A percentile compares a stretch with the other conserved stretches of the same genome.
Evolutionary conservation across 306 rosid genomes (phyloP).

Genomic region (Echinosophora koreensis): DNA sequence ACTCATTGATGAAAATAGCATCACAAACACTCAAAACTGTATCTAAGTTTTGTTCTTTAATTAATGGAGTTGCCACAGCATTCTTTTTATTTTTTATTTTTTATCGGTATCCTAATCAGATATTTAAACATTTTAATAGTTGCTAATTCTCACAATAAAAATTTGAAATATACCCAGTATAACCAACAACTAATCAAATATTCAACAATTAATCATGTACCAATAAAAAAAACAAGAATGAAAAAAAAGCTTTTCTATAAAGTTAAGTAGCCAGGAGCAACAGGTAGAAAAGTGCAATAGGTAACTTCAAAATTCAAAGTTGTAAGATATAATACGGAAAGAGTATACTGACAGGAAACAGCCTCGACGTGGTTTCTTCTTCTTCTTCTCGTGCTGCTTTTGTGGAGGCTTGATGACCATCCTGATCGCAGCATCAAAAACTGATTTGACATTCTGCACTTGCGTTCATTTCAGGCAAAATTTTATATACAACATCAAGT

Average conservation of each 20-base stretch:
- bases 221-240: no score
- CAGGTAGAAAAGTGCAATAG: conserved; percentile 10
- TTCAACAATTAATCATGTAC: not conserved
- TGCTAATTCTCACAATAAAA: conserved; percentile 25
- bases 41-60: no score
- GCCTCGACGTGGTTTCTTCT: conserved; percentile 72
- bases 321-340: conserved; percentile 2
- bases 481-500: not conserved
- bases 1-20: no score
- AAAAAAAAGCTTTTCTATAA: not conserved
- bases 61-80: not conserved
- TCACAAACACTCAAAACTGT: no score
- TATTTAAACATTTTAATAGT: conserved; percentile 11
- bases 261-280: not conserved
- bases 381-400: conserved; percentile 90
- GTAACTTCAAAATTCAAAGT: conserved; percentile 12
- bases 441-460: conserved; percentile 90
- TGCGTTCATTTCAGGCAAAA: conserved; percentile 20
- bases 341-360: conserved; percentile 77
- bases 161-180: conserved; percentile 1
- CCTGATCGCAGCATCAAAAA: conserved; percentile 90
- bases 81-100: no score
- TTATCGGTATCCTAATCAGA: no score
- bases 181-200: conserved; percentile 29
- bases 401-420: conserved; percentile 91